Evolutionary conservation across 495 filamentous ascomycete genomes (phyloP), one percentile per base, ranked within the genome.

Genomic region (Xylaria cubensis): DNA sequence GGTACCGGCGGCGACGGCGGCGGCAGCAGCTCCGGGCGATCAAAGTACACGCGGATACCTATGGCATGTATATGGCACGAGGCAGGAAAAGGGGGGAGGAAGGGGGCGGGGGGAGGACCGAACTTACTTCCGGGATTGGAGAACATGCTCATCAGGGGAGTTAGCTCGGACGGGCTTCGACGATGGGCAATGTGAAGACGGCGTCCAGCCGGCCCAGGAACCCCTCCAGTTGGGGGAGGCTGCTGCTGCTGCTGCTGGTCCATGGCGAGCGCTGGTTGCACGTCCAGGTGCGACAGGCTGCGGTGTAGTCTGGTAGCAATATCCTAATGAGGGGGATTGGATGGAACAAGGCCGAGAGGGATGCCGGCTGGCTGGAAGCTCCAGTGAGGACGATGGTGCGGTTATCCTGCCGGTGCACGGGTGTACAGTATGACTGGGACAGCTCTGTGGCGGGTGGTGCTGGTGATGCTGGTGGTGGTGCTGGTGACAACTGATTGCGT

Each of bases 131-230:
- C 84, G 44, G 86, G 86, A 58, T 80, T 84, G 69, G 82, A 76
- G 75, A 85, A 92, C 95, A 87, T 95, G 95, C 97, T 97, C 93
- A 98, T 97, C 82, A 99, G 85, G 72, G 97, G 97, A 59, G 96
- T 99, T 78, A 99, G 86, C 87, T 98, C 97, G 73, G 97, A 98
- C 61, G 96, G 96, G 84, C 94, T 98, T 82, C 96, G 90, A 79
- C 96, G 91, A 84, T 99, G 96, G 78, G 97, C 96, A 80, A 99
- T 98, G 84, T 98, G 95, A 75, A 98, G 89, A 81, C 94, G 92
- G 78, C 96, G 94, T 75, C 94, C 94, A 71, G 90, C 84, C 72
- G 95, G 93, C 73, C 94, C 94, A 81, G 91, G 89, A 64, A 92
- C 90, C 78, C 90, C 92, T 76, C 89, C 85, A 58, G 84, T 74